Conservation (phyloP, 176 grass and related monocot genomes). For the Rhynchospora pubera region DNA sequence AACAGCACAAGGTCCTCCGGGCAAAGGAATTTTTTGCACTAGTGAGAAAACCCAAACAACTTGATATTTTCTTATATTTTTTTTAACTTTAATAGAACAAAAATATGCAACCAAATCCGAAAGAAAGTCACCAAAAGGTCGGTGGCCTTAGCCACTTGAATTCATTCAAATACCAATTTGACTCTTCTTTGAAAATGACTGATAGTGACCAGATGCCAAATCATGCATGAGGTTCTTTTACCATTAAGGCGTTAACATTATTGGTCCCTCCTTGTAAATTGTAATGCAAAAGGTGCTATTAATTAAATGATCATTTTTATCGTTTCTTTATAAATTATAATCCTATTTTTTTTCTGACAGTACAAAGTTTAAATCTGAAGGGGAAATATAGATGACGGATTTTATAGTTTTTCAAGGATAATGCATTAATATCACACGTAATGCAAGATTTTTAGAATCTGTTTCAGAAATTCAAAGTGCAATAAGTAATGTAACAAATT, state of each 20-base stretch:
- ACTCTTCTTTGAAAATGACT: neutral
- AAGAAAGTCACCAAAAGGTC: neutral
- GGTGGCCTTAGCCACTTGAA: constrained; percentile 7
- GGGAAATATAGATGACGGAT: neutral
- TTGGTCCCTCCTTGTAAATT: neutral
- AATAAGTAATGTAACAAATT: neutral
- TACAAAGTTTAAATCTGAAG: neutral
- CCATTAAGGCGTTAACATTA: neutral
- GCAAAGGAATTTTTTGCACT: neutral
- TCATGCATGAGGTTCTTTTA: neutral
- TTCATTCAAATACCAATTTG: neutral
- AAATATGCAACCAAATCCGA: neutral
- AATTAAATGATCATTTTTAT: neutral
- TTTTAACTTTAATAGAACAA: neutral
- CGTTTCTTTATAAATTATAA: neutral
- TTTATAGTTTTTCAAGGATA: neutral
- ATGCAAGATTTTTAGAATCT: neutral
- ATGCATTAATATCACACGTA: neutral
- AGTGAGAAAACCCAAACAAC: neutral
- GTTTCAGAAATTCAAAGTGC: neutral
- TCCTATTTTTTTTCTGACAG: neutral
- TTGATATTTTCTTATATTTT: neutral
- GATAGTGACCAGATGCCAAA: constrained; percentile 1
- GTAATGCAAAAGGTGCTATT: neutral
- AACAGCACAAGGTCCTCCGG: neutral